Conservation (phyloP, 2,329 filamentous ascomycete genomes). For the Colletotrichum abscissum region DNA sequence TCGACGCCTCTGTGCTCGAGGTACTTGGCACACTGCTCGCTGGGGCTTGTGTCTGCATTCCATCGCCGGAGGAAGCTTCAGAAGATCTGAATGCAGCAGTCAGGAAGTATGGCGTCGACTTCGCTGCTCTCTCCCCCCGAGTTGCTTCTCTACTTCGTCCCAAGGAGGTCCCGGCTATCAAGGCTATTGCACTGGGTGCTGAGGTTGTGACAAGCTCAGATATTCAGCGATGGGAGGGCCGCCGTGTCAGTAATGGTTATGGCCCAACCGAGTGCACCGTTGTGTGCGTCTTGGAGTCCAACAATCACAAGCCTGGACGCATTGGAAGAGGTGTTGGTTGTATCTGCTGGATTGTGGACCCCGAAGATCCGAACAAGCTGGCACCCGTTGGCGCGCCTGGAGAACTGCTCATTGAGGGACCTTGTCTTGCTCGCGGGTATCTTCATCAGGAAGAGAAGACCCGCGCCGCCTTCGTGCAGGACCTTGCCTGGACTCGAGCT, state of each 20-base stretch:
- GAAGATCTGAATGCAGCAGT: not conserved
- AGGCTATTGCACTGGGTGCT: not conserved
- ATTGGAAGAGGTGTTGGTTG: not conserved
- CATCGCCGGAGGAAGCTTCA: conserved; percentile 44
- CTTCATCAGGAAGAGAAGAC: conserved; percentile 38
- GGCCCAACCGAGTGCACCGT: not conserved
- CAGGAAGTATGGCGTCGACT: not conserved
- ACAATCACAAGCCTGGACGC: not conserved
- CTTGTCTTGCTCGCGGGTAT: conserved; percentile 38
- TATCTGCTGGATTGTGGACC: conserved; percentile 37
- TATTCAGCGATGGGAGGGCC: not conserved
- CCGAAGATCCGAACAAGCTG: conserved; percentile 35
- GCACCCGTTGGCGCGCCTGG: conserved; percentile 39
- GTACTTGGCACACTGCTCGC: conserved; percentile 50
- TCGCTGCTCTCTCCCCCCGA: not conserved
- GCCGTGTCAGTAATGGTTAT: not conserved
- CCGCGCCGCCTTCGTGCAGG: conserved; percentile 30
- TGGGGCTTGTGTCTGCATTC: conserved; percentile 52
- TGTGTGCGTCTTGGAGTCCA: not conserved
- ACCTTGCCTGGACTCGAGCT: not conserved
- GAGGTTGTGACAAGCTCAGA: not conserved
- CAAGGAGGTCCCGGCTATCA: not conserved
- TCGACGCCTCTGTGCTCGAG: conserved; percentile 50
- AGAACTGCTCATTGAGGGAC: conserved; percentile 39
- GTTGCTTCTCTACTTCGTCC: not conserved